phyloP scores from a whole-genome alignment of 495 filamentous ascomycete genomes.

The Neurospora cerealis region DNA sequence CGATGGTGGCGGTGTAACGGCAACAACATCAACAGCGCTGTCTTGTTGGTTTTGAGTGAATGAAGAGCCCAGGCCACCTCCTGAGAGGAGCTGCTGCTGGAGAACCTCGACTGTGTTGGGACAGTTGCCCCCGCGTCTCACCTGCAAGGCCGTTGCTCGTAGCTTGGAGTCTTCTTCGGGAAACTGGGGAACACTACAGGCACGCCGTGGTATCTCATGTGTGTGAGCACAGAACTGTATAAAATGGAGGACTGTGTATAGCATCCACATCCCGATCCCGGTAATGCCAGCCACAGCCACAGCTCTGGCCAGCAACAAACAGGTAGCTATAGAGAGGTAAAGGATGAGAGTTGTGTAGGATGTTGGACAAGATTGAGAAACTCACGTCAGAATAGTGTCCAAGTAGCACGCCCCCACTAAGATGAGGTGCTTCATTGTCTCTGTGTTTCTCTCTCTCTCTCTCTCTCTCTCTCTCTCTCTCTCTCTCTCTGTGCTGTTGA shows the following conservation, averaged over 20 bases:
- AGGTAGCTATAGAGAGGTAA: neutral
- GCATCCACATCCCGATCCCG: neutral
- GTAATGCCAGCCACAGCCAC: neutral
- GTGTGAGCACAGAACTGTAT: constrained; percentile 8
- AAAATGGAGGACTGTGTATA: constrained; percentile 1
- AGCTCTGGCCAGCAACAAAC: neutral
- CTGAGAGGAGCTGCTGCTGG: constrained; percentile 41
- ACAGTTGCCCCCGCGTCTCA: constrained; percentile 62
- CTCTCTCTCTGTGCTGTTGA: neutral
- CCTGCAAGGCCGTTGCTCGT: constrained; percentile 46
- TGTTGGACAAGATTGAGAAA: constrained; percentile 2
- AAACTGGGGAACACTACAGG: constrained; percentile 51
- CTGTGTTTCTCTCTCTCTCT: no score
- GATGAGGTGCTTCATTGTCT: constrained; percentile 39
- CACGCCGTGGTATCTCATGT: constrained; percentile 12
- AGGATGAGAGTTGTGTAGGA: neutral
- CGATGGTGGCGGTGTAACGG: neutral
- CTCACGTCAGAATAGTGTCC: constrained; percentile 58
- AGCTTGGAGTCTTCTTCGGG: constrained; percentile 63
- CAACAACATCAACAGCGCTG: neutral
- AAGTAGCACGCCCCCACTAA: constrained; percentile 57
- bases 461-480: neutral
- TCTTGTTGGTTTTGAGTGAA: neutral
- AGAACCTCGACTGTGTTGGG: constrained; percentile 63
- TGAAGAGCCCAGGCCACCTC: neutral